Evolutionary conservation across 345 rosid species (phyloP), one percentile per base, ranked within the genome.

Genomic region (Ailanthus altissimus): DNA sequence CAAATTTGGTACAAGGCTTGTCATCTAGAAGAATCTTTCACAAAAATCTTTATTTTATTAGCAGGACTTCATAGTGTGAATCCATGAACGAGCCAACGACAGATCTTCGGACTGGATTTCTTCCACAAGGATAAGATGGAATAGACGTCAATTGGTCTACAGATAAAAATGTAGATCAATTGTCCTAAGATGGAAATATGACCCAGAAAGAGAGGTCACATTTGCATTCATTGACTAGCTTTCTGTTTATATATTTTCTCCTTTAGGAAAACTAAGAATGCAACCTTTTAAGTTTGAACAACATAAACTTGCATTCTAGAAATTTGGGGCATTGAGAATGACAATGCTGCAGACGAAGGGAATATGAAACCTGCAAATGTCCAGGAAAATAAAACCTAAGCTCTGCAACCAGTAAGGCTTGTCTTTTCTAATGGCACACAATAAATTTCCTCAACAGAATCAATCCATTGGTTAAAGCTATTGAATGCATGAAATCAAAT

Each of bases 1-100:
- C 58, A 79, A 74, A 66, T 80, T 87, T 81, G 97, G 92, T 88
- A 74, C 56, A 67, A 26, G 47, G 49, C 78, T 67, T 70, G 81
- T 32, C 45, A 66, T 42, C 51, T 43, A n/a, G 18, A 66, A 2
- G 3, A 32, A 32, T 32, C 38, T 10, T 59, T 62, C 23, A 16
- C 11, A 20, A 54, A n/a, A 40, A 36, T 50, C 32, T 11, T 36
- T 56, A 38, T 54, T 54, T 64, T 72, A 36, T 40, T 54, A 54
- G 36, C 40, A 72, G 40, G 70, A 49, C 36, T 32, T 36, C 16
- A 10, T 62, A 49, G 49, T 13, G 47, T 36, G 47, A 47, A 49
- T 28, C 69, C 36, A 5, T 9, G 23, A 23, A 18, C 20, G 8
- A 58, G 62, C 32, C 28, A 6, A 61, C 20, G 8, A 61, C 66